These are phyloP conservation scores for Globisporangium spiculum DNA, from an alignment of 352 stramenopile species.

Conservation along the genomic window DNA sequence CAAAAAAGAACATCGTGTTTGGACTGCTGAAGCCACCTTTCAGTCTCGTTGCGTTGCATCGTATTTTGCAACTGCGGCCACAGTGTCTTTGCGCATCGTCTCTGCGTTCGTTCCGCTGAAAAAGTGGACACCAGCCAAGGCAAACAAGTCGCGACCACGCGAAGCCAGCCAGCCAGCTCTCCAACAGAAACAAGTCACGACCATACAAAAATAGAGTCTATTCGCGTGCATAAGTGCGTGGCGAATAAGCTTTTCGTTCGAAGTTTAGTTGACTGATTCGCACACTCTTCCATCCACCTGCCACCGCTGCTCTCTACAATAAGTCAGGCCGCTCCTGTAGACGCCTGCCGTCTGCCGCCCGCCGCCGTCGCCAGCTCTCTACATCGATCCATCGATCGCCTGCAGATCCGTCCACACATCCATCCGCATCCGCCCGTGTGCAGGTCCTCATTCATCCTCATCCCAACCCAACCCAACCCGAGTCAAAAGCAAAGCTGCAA, in stretches of 20 bases:
- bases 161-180: not conserved
- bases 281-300: no score
- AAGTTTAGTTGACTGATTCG: not conserved
- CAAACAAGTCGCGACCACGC: not conserved
- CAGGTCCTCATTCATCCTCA: not conserved
- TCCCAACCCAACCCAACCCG: not conserved
- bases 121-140: not conserved
- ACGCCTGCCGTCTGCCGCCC: no score
- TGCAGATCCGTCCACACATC: not conserved
- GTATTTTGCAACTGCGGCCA: not conserved
- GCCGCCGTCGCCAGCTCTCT: not conserved
- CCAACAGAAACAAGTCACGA: no score
- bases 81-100: not conserved
- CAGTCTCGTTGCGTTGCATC: not conserved
- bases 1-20: not conserved
- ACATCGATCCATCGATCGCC: not conserved
- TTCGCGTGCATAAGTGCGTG: not conserved
- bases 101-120: not conserved
- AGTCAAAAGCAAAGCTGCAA: not conserved
- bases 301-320: not conserved
- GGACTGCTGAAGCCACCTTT: not conserved
- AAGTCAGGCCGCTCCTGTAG: not conserved
- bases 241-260: constrained; percentile 1
- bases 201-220: constrained; percentile 1
- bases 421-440: not conserved